Percentiles rank a stretch among this genome's conserved stretches.
Evolutionary conservation across 2,329 filamentous ascomycete genomes (phyloP).

Genomic region (Neofusicoccum parvum): DNA sequence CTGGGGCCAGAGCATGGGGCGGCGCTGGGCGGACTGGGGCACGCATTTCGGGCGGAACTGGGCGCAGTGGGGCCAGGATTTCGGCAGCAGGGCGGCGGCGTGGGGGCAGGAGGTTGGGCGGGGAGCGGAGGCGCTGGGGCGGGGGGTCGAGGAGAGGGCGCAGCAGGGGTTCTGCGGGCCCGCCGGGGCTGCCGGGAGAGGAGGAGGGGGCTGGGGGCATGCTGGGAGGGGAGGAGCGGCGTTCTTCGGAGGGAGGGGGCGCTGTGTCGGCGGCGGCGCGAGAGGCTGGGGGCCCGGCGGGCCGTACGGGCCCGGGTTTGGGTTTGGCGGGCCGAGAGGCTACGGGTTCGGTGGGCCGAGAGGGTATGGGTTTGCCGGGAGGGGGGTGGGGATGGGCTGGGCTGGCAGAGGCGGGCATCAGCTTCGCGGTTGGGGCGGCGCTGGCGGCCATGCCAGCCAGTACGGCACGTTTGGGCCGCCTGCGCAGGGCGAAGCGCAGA

Average conservation of each 20-base stretch:
- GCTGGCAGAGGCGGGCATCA: background rate
- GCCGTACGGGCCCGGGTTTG: background rate
- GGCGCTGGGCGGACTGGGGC: slow-evolving; percentile 27
- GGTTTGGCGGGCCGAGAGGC: background rate
- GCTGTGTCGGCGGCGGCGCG: background rate
- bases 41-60: slow-evolving; percentile 17
- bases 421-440: background rate
- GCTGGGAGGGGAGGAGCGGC: slow-evolving; percentile 14
- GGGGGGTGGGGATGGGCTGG: background rate
- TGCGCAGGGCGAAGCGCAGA: background rate
- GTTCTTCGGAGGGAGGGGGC: background rate
- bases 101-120: slow-evolving; percentile 35
- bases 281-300: background rate
- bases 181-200: too few species aligned
- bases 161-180: slow-evolving; percentile 16
- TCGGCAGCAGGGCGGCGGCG: slow-evolving; percentile 33
- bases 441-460: background rate
- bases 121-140: slow-evolving; percentile 31
- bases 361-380: slow-evolving; percentile 1
- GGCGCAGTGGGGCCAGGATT: slow-evolving; percentile 34
- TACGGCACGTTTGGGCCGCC: background rate
- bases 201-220: slow-evolving; percentile 8
- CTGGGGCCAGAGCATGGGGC: slow-evolving; percentile 22
- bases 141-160: slow-evolving; percentile 22
- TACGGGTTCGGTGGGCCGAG: background rate